Evolutionary conservation across 139 green algal species (phyloP).

Genomic region (Eudorina sp.): DNA sequence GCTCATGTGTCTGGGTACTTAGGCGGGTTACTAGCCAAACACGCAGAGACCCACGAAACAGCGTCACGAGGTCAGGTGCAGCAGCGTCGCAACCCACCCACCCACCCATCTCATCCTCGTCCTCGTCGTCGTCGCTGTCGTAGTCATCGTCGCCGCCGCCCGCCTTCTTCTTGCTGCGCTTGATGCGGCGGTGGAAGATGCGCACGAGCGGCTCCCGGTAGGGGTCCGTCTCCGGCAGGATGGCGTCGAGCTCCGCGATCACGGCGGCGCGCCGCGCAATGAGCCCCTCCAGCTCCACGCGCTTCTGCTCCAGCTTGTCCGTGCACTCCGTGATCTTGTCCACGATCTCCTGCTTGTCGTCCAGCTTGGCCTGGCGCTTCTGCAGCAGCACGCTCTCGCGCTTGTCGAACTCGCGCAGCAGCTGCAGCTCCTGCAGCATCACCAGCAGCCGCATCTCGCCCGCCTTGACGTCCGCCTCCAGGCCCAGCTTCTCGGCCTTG

Average conservation of each 20-base stretch:
- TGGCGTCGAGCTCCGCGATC: conserved; percentile 60
- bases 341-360: conserved; percentile 74
- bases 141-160: conserved; percentile 53
- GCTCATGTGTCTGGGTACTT: too few relatives aligned
- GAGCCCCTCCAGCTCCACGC: conserved; percentile 65
- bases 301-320: conserved; percentile 69
- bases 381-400: conserved; percentile 71
- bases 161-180: conserved; percentile 79
- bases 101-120: conserved; percentile 56
- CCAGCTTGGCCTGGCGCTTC: conserved; percentile 72
- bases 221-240: conserved; percentile 62
- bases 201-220: conserved; percentile 78
- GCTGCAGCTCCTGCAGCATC: conserved; percentile 66
- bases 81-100: background rate
- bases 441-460: conserved; percentile 76
- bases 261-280: conserved; percentile 55
- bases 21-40: too few relatives aligned
- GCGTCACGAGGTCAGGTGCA: too few relatives aligned
- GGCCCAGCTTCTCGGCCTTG: conserved; percentile 67
- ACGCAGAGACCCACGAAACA: too few relatives aligned
- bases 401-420: conserved; percentile 83
- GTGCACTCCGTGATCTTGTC: conserved; percentile 64
- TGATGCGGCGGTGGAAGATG: conserved; percentile 82
- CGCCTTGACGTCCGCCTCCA: conserved; percentile 75
- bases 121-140: conserved; percentile 61